Percentiles rank a stretch among this genome's conserved stretches.
phyloP scores from a whole-genome alignment of 2,329 filamentous ascomycete genomes.

The Nemania serpens region DNA sequence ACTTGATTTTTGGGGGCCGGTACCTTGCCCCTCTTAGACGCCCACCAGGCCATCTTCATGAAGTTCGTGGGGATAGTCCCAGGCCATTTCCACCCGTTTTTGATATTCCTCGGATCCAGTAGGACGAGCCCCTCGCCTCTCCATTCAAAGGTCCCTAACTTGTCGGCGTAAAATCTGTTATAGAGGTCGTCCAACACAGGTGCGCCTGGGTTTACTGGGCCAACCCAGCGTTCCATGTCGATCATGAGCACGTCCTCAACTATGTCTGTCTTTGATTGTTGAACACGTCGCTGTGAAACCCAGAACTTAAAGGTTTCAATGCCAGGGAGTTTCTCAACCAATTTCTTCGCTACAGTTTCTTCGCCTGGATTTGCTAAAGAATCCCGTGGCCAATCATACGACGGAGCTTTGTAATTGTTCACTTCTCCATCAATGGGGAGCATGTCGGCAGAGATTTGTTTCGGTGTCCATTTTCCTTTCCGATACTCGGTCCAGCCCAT shows the following conservation, averaged over 20 bases:
- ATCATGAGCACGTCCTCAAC: not conserved
- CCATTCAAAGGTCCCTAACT: not conserved
- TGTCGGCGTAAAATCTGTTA: not conserved
- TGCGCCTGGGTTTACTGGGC: not conserved
- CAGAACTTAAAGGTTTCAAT: not conserved
- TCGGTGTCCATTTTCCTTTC: not conserved
- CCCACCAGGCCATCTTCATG: not conserved
- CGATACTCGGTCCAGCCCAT: constrained; percentile 11
- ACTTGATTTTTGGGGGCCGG: not conserved
- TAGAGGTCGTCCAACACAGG: not conserved
- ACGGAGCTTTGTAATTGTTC: not conserved
- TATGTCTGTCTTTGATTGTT: not conserved
- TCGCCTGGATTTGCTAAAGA: not conserved
- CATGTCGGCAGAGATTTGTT: not conserved
- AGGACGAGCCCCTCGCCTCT: not conserved
- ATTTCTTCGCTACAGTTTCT: not conserved
- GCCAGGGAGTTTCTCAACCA: not conserved
- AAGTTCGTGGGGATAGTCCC: not conserved
- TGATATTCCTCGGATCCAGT: not conserved
- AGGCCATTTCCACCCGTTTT: not conserved
- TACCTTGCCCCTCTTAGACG: not conserved
- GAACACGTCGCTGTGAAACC: not conserved
- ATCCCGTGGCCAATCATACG: no score
- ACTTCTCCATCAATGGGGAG: not conserved
- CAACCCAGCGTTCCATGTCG: not conserved